Base-by-base conservation (phyloP, 2,329 filamentous ascomycete genomes). In the Colletotrichum sp. region DNA sequence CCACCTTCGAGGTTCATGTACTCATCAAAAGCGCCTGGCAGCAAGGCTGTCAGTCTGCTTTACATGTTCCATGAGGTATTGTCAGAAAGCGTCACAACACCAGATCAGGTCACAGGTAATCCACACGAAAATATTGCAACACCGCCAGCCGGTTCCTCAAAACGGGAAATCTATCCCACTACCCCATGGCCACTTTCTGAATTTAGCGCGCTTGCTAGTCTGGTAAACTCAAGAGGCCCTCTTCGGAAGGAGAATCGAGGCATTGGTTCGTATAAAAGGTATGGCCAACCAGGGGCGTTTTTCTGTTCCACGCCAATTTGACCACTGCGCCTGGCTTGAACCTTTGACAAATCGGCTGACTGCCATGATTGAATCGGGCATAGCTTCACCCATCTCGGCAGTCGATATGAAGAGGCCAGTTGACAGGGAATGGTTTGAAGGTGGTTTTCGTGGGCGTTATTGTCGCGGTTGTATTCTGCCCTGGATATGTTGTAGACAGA, bases 401-500 rank as follows among this genome's bases (percentile, higher is more conserved):
- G 32, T n/a, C n/a, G n/a, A n/a, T n/a, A n/a, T n/a, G n/a, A n/a
- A n/a, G n/a, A n/a, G n/a, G 8, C 36, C 16, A 39, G 36, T 39
- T 1, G 15, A 39, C 16, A 13, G 9, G 36, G 16, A 39, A 1
- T 39, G 36, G 36, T 39, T 2, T 18, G 8, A 1, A 39, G 0
- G 39, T 3, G 5, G 18, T 22, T 48, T 9, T 48, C 18, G 1
- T n/a, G 3, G 0, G 39, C 18, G 0, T 7, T 48, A 0, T n/a
- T 6, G 9, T 12, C 9, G 39, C 2, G 18, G 3, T 2, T 48
- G 39, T 48, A n/a, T 48, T n/a, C 39, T 48, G 39, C 18, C 2
- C 9, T 8, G 39, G 18, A 3, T 43, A n/a, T n/a, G 0, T 9
- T 10, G 5, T 6, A 5, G 39, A 9, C 1, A 8, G 36, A 43